Percentiles rank a stretch among this genome's conserved stretches.
Evolutionary conservation across 805 yeast species (phyloP).

Genomic region (Saccharomycopsis sp.): DNA sequence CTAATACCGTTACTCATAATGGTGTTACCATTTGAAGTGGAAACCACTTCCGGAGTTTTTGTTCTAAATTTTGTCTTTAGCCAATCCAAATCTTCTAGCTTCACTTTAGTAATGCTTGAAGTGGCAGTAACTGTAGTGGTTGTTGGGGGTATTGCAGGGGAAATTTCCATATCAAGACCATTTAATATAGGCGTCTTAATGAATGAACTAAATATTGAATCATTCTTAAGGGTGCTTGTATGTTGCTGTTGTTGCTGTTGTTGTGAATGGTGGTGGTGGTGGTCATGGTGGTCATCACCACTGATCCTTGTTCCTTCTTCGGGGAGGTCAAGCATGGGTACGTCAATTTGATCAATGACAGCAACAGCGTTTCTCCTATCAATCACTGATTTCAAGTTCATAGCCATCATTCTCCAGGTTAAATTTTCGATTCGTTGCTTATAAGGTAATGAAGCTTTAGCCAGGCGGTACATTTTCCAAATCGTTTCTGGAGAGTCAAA

Average conservation of each 20-base stretch:
- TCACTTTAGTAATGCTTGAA: neutral
- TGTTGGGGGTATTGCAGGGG: too few relatives aligned
- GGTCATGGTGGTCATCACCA: neutral
- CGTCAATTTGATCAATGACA: neutral
- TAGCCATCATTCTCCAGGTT: slow-evolving; percentile 81
- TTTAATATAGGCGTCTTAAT: slow-evolving; percentile 20
- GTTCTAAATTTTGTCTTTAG: neutral
- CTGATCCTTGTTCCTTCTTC: neutral
- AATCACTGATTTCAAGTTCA: slow-evolving; percentile 23
- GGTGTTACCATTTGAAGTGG: neutral
- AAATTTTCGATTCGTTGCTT: slow-evolving; percentile 73
- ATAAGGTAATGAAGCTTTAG: slow-evolving; percentile 69
- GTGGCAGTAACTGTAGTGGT: too few relatives aligned
- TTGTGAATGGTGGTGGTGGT: neutral
- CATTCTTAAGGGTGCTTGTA: slow-evolving; percentile 7
- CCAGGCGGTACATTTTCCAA: slow-evolving; percentile 79
- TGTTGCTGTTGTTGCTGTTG: neutral
- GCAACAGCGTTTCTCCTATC: neutral
- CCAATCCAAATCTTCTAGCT: neutral
- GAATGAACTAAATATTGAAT: slow-evolving; percentile 14
- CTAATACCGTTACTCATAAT: neutral
- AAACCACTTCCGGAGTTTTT: neutral
- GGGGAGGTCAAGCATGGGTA: neutral
- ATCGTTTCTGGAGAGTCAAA: slow-evolving; percentile 40
- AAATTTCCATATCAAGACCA: slow-evolving; percentile 16